Base-by-base conservation (phyloP, 208 protist species). In the Wallacemonas sp. region DNA sequence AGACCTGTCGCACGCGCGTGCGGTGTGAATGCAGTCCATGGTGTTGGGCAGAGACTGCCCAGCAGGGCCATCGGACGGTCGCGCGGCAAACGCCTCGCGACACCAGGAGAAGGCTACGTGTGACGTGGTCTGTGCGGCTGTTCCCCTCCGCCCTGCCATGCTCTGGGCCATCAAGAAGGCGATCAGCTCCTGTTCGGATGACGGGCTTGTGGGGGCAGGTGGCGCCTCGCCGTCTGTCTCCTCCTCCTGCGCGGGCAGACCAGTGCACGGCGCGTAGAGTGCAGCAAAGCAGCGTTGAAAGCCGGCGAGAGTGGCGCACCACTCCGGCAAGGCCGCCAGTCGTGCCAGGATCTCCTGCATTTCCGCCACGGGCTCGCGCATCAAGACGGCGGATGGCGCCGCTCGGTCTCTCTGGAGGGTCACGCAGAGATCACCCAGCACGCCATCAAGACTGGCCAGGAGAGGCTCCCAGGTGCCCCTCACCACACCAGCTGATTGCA, bases 391-490 rank as follows among this genome's bases (percentile, higher is more conserved):
- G 18, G 3, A 32, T 1, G 52, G 38, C 31, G 12, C 3, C 14
- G 36, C 20, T 0, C 14, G 52, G 25, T 70, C 41, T 2, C 23
- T 38, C 3, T 54, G 14, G 45, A 57, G 28, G 4, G 65, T 28
- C 2, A n/a, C 20, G 22, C 12, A 23, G 0, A 70, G 38, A 20
- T 36, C 31, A 12, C 71, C 36, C 5, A 81, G 39, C 5, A 18
- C 54, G 31, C 72, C 68, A 49, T 92, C 86, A 44, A 92, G 70
- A 4, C 3, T 44, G 36, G n/a, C 33, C 59, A 89, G 87, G 2
- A 92, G 69, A 0, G 83, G 83, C 55, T 92, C 86, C 86, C 86
- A 92, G 42, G 84, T 74, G 33, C 86, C 86, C 59, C 76, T 81
- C 16, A 84, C 42, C 20, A 77, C 67, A 2, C 52, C 55, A 23